Evolutionary conservation across 495 filamentous ascomycete genomes (phyloP).

Genomic region (Penicillium taxi): DNA sequence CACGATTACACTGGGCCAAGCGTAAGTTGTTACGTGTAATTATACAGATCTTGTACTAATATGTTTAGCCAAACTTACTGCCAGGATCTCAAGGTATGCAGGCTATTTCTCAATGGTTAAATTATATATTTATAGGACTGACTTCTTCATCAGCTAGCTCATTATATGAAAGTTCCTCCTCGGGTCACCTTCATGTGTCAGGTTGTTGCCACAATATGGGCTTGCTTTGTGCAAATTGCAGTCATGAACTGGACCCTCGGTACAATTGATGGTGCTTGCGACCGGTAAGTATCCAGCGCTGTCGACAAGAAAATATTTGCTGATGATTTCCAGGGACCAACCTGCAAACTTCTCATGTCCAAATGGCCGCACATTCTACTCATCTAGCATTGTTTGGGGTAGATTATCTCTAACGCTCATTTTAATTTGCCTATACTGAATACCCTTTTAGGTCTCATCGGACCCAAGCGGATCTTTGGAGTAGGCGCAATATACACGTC

Average conservation of each 20-base stretch:
- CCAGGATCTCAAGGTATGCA: slow-evolving; percentile 16
- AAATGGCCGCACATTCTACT: slow-evolving; percentile 52
- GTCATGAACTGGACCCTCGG: slow-evolving; percentile 52
- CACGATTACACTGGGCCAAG: slow-evolving; percentile 50
- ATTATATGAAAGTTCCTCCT: slow-evolving; percentile 61
- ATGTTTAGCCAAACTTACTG: slow-evolving; percentile 15
- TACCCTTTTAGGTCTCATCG: slow-evolving; percentile 45
- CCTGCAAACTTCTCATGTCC: slow-evolving; percentile 48
- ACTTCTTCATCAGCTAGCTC: slow-evolving; percentile 42
- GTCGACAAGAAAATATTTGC: not conserved
- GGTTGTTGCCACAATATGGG: slow-evolving; percentile 50
- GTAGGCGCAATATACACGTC: slow-evolving; percentile 49
- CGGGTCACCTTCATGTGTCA: slow-evolving; percentile 57
- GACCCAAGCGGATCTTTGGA: slow-evolving; percentile 53
- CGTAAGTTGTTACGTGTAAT: slow-evolving; percentile 4
- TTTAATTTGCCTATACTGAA: not conserved
- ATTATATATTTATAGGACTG: too few species aligned
- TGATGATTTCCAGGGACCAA: slow-evolving; percentile 15
- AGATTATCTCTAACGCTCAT: not conserved
- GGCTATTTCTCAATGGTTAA: too few species aligned
- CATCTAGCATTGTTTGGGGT: slow-evolving; percentile 50
- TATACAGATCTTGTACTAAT: not conserved
- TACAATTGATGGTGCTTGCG: slow-evolving; percentile 51
- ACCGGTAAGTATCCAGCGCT: slow-evolving; percentile 32
- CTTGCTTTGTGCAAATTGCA: slow-evolving; percentile 51